These are phyloP conservation scores for Boletellus sp. DNA, from an alignment of 1,284 basidiomycete genomes.

Conservation along the genomic window DNA sequence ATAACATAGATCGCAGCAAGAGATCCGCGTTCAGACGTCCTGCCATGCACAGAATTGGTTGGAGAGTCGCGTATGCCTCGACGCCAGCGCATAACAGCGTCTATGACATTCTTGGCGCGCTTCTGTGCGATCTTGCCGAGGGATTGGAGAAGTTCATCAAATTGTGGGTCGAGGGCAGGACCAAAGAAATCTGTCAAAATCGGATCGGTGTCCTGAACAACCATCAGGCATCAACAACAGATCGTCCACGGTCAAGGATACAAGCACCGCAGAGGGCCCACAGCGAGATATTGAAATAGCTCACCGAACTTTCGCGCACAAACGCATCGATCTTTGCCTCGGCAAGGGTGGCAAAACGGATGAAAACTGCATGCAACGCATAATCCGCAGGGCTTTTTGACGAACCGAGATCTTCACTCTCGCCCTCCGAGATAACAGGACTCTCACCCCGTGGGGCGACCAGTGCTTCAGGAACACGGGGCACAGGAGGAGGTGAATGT, in stretches of 20 bases:
- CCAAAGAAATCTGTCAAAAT: conserved; percentile 66
- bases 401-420: conserved; percentile 57
- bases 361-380: conserved; percentile 82
- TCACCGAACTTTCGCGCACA: conserved; percentile 63
- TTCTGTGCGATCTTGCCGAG: conserved; percentile 85
- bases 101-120: conserved; percentile 80
- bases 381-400: conserved; percentile 83
- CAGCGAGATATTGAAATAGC: conserved; percentile 25
- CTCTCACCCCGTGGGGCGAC: conserved; percentile 49
- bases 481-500: conserved; percentile 71
- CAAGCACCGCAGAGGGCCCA: not conserved
- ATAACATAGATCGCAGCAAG: conserved; percentile 84
- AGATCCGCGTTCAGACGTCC: conserved; percentile 64
- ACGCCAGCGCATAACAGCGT: conserved; percentile 87
- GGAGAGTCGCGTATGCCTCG: conserved; percentile 70
- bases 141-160: conserved; percentile 79
- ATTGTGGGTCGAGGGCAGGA: conserved; percentile 65
- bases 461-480: conserved; percentile 63
- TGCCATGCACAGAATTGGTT: conserved; percentile 39
- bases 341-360: conserved; percentile 74
- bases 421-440: conserved; percentile 51
- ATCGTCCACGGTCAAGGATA: not conserved
- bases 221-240: conserved; percentile 7
- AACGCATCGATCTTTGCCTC: conserved; percentile 76
- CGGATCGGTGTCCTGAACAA: conserved; percentile 61